Percentiles rank a stretch among this genome's conserved stretches.
phyloP scores from a whole-genome alignment of 78 protist species.

The Protostelium mycophagum region DNA sequence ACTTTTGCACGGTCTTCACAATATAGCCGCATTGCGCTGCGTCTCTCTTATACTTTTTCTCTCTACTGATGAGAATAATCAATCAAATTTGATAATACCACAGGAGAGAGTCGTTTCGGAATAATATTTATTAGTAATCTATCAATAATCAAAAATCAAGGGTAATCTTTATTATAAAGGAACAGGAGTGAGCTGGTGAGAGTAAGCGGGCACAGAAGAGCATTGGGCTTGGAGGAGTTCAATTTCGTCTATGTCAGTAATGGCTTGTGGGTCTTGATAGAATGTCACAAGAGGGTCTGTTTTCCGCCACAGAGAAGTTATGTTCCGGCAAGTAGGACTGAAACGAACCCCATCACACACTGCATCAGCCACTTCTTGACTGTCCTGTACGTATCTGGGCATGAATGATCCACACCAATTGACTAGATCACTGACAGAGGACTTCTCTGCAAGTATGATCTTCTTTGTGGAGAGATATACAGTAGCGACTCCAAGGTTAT shows the following conservation, averaged over 20 bases:
- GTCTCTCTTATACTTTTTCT: too few relatives aligned
- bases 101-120: too few relatives aligned
- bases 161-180: not conserved
- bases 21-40: too few relatives aligned
- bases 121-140: too few relatives aligned
- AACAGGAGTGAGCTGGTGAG: not conserved
- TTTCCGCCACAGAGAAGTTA: too few relatives aligned
- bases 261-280: not conserved
- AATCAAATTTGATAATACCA: too few relatives aligned
- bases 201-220: not conserved
- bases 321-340: not conserved
- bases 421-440: not conserved
- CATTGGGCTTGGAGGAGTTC: not conserved
- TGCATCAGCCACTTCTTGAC: not conserved
- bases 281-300: not conserved
- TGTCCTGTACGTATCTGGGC: not conserved
- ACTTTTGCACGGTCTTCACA: too few relatives aligned
- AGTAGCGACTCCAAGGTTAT: not conserved
- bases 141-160: too few relatives aligned
- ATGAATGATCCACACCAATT: not conserved
- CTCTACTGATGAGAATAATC: too few relatives aligned
- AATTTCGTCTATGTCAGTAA: not conserved
- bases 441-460: not conserved
- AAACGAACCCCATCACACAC: not conserved
- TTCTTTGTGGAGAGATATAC: not conserved